Percentiles rank a stretch among this genome's conserved stretches.
phyloP scores from a whole-genome alignment of 2,329 filamentous ascomycete species.

The Polychaeton citri region DNA sequence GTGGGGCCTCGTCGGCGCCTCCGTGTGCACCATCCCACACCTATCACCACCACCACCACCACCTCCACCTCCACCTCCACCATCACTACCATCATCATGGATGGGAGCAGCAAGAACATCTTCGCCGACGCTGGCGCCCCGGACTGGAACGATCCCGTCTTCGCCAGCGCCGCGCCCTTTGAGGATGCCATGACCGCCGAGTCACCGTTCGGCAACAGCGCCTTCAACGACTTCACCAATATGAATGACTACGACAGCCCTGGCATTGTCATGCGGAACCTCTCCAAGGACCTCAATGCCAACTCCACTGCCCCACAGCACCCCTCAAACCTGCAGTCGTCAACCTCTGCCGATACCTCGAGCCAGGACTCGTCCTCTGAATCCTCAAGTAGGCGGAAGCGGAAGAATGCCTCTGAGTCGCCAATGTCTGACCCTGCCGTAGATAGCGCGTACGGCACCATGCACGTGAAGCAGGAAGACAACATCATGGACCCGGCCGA shows the following conservation, averaged over 20 bases:
- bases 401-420: slow-evolving; percentile 26
- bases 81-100: background rate
- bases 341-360: slow-evolving; percentile 25
- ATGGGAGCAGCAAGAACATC: background rate
- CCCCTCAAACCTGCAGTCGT: slow-evolving; percentile 8
- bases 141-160: slow-evolving; percentile 17
- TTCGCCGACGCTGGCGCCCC: background rate
- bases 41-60: too few species aligned
- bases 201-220: slow-evolving; percentile 12
- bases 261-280: slow-evolving; percentile 13
- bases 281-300: slow-evolving; percentile 14
- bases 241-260: slow-evolving; percentile 15
- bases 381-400: slow-evolving; percentile 26
- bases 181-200: slow-evolving; percentile 13
- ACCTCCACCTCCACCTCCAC: too few species aligned
- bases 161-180: slow-evolving; percentile 10
- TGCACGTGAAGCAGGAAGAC: slow-evolving; percentile 16
- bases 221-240: slow-evolving; percentile 16
- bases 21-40: too few species aligned
- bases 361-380: slow-evolving; percentile 30
- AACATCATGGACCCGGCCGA: slow-evolving; percentile 13
- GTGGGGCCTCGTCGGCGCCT: too few species aligned
- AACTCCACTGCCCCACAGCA: slow-evolving; percentile 5
- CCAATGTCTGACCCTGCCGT: slow-evolving; percentile 18
- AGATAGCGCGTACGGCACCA: slow-evolving; percentile 8